Evolutionary conservation across 495 filamentous ascomycete genomes (phyloP).

Genomic region (Schizothecium vesticola): DNA sequence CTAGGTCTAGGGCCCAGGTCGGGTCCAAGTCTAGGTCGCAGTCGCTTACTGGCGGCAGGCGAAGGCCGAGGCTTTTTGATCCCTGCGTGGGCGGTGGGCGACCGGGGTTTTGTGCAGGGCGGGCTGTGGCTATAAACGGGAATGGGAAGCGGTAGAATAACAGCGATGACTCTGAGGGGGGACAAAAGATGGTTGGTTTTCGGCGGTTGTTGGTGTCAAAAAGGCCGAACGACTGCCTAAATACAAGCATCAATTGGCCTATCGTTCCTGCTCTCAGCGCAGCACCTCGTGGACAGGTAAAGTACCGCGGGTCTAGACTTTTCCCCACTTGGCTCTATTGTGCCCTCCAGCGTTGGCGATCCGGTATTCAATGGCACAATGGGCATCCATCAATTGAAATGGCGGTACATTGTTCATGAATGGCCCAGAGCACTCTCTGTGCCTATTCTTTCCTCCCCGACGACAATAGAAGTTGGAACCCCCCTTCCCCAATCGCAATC

Average conservation of each 20-base stretch:
- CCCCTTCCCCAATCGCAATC: not conserved
- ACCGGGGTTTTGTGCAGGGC: not conserved
- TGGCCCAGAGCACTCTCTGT: no score
- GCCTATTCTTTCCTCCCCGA: not conserved
- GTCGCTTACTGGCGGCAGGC: slow-evolving; percentile 4
- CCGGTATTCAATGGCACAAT: not conserved
- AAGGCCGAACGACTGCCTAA: not conserved
- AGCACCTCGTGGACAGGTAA: not conserved
- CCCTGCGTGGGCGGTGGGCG: not conserved
- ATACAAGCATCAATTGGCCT: not conserved
- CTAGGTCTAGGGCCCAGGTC: not conserved
- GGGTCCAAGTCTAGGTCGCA: not conserved
- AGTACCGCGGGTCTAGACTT: no score
- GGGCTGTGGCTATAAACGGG: not conserved
- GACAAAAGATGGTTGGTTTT: not conserved
- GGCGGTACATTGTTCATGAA: not conserved
- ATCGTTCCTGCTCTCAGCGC: not conserved
- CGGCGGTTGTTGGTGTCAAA: not conserved
- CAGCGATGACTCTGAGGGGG: not conserved
- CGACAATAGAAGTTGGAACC: not conserved
- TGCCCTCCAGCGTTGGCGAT: not conserved
- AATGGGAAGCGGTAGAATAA: slow-evolving; percentile 3
- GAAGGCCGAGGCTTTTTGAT: slow-evolving; percentile 4
- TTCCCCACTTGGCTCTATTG: not conserved
- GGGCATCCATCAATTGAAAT: not conserved